These are phyloP conservation scores for Eucalyptus leucophloia DNA, from an alignment of 345 rosid species.

Conservation along the genomic window DNA sequence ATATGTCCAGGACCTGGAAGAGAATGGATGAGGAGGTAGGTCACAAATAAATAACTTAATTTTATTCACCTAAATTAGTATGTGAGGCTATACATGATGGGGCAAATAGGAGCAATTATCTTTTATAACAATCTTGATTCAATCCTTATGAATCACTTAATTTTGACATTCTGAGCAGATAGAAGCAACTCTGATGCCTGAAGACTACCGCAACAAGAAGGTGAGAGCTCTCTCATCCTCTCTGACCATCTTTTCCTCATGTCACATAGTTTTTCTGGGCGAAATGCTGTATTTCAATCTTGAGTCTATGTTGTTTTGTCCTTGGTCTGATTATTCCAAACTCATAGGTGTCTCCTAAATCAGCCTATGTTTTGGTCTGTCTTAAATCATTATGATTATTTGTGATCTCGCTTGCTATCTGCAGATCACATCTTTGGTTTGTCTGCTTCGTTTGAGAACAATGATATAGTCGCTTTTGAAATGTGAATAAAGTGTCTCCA, in stretches of 20 bases:
- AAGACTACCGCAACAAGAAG: conserved; percentile 80
- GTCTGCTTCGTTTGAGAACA: background rate
- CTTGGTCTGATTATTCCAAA: background rate
- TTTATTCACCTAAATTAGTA: background rate
- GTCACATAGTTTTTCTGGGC: background rate
- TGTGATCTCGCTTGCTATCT: background rate
- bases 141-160: background rate
- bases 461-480: background rate
- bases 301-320: background rate
- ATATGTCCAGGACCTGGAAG: conserved; percentile 90
- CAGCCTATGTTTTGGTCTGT: background rate
- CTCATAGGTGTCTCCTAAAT: background rate
- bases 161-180: conserved; percentile 24
- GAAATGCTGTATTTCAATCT: background rate
- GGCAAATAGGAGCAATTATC: background rate
- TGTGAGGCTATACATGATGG: background rate
- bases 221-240: conserved; percentile 9
- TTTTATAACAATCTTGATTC: background rate
- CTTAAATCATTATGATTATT: background rate
- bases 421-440: background rate
- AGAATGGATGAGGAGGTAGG: conserved; percentile 87
- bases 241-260: background rate
- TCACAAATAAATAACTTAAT: background rate
- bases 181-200: conserved; percentile 80
- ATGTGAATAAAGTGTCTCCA: background rate